These are phyloP conservation scores for Solanum corneliomulleri DNA, from an alignment of 257 asterid species.

Conservation along the genomic window DNA sequence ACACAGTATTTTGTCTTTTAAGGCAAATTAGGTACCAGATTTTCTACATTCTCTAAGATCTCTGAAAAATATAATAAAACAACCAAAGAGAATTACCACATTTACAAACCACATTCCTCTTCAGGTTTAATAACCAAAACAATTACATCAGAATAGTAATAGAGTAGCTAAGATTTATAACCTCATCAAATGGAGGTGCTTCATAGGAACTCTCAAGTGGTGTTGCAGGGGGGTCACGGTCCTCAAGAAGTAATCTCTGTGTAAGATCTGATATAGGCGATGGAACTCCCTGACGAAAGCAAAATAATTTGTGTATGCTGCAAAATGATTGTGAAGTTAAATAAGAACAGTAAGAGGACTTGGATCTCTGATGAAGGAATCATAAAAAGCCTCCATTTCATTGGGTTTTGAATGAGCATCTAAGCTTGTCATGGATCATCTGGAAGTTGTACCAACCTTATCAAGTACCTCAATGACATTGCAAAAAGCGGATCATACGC, in stretches of 20 bases:
- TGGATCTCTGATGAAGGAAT: background rate
- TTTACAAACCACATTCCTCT: background rate
- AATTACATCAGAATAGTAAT: background rate
- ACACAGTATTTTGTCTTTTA: background rate
- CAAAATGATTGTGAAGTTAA: slow-evolving; percentile 5
- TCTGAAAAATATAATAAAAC: background rate
- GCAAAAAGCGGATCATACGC: slow-evolving; percentile 88
- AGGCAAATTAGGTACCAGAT: background rate
- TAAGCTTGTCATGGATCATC: background rate
- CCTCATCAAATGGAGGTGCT: slow-evolving; percentile 98
- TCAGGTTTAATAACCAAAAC: background rate
- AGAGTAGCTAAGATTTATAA: slow-evolving; percentile 9
- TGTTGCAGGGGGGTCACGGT: slow-evolving; percentile 82
- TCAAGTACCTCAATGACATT: slow-evolving; percentile 86
- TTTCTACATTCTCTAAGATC: background rate
- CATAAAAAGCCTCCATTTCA: background rate
- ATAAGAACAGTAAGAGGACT: background rate
- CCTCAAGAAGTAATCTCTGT: slow-evolving; percentile 96
- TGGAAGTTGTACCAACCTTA: slow-evolving; percentile 39
- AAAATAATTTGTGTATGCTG: slow-evolving; percentile 89
- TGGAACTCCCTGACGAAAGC: slow-evolving; percentile 77
- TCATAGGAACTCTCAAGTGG: slow-evolving; percentile 66
- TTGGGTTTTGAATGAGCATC: background rate
- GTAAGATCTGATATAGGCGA: slow-evolving; percentile 89
- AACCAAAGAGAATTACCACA: background rate